These are phyloP conservation scores for Strobilomyces echinocephalus DNA, from an alignment of 768 basidiomycete species.

Conservation along the genomic window DNA sequence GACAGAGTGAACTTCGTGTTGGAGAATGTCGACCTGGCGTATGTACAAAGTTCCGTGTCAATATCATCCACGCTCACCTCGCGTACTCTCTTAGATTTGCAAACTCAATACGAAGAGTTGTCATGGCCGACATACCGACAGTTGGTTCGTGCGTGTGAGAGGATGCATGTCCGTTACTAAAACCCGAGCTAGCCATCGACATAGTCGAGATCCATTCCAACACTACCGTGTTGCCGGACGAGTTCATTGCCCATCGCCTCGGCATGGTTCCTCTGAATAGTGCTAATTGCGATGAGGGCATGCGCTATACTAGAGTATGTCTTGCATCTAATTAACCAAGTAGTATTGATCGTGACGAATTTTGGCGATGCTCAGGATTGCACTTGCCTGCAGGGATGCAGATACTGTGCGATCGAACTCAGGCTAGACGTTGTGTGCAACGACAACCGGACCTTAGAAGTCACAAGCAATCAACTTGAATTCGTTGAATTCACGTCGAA, in stretches of 20 bases:
- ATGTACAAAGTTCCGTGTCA: constrained; percentile 29
- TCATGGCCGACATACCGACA: constrained; percentile 96
- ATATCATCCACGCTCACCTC: constrained; percentile 6
- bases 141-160: constrained; percentile 57
- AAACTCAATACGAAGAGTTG: constrained; percentile 87
- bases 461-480: constrained; percentile 84
- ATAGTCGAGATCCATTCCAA: constrained; percentile 91
- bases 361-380: constrained; percentile 77
- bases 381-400: constrained; percentile 78
- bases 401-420: constrained; percentile 82
- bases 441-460: constrained; percentile 69
- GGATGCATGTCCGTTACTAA: constrained; percentile 3
- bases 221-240: constrained; percentile 91
- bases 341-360: not conserved
- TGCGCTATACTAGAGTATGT: constrained; percentile 71
- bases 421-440: constrained; percentile 71
- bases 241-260: constrained; percentile 93
- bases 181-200: constrained; percentile 71
- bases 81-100: constrained; percentile 63
- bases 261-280: constrained; percentile 92
- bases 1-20: constrained; percentile 89
- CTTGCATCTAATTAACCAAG: not conserved
- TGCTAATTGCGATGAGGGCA: constrained; percentile 82
- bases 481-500: constrained; percentile 40
- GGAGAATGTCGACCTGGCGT: constrained; percentile 96